phyloP scores from a whole-genome alignment of 805 yeast genomes.

The Hanseniaspora clermontiae region DNA sequence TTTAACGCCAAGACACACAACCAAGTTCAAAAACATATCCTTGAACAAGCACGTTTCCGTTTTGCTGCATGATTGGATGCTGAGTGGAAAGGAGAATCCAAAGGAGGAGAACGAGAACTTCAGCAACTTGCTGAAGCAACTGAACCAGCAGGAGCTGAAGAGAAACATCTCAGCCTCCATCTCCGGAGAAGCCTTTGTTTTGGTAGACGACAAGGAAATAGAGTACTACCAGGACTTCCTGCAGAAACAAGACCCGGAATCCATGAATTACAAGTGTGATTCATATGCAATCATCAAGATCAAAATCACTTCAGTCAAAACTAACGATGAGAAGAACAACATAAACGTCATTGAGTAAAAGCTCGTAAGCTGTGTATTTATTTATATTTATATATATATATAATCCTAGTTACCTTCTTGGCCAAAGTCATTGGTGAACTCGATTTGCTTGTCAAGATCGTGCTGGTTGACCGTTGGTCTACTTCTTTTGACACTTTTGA shows the following conservation, averaged over 20 bases:
- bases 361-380: not conserved
- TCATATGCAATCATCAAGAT: conserved; percentile 57
- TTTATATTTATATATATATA: not conserved
- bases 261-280: conserved; percentile 27
- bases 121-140: conserved; percentile 50
- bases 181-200: conserved; percentile 53
- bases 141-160: conserved; percentile 70
- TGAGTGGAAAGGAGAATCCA: conserved; percentile 28
- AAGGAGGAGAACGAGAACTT: conserved; percentile 29
- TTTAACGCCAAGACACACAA: conserved; percentile 59
- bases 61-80: conserved; percentile 82
- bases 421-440: conserved; percentile 89
- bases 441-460: conserved; percentile 70
- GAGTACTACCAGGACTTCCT: conserved; percentile 50
- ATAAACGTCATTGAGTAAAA: conserved; percentile 17
- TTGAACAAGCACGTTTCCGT: conserved; percentile 69
- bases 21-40: conserved; percentile 57
- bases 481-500: conserved; percentile 79
- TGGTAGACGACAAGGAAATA: conserved; percentile 36
- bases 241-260: conserved; percentile 53
- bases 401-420: conserved; percentile 71
- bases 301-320: conserved; percentile 52
- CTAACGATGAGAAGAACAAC: conserved; percentile 66
- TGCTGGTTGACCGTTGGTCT: conserved; percentile 87
- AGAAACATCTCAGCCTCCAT: conserved; percentile 45